Percentiles rank a stretch among this genome's conserved stretches.
These are phyloP conservation scores for Pythium monospermum DNA, from an alignment of 352 stramenopile species.

Conservation along the genomic window DNA sequence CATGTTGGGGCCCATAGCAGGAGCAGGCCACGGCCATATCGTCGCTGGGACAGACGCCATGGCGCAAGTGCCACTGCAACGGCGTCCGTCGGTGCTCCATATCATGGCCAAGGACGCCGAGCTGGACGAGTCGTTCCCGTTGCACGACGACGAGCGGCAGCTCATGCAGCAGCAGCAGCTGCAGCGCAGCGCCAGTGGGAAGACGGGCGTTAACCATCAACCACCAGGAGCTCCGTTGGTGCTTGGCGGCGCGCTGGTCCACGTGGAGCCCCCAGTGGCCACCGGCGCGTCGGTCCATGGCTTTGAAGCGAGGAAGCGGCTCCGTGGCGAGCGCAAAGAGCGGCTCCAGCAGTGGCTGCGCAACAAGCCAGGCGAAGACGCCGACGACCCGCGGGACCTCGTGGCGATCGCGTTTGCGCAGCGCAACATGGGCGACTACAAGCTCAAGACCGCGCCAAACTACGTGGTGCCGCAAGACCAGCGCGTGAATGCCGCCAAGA, in stretches of 20 bases:
- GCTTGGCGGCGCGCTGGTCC: constrained; percentile 1
- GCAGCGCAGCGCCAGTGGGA: constrained; percentile 1
- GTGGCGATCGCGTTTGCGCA: constrained; percentile 85
- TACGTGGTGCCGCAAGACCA: constrained; percentile 90
- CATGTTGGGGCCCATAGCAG: neutral
- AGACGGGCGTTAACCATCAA: neutral
- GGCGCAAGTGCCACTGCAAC: constrained; percentile 8
- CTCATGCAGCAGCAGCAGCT: too few species aligned
- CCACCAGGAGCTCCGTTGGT: constrained; percentile 7
- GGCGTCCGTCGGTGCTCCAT: constrained; percentile 54
- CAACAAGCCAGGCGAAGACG: constrained; percentile 84
- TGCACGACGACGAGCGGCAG: constrained; percentile 57
- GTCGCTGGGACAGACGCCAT: neutral
- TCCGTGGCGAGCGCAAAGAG: constrained; percentile 68
- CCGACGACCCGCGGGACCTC: constrained; percentile 88
- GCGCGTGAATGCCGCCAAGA: constrained; percentile 88
- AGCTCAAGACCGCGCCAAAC: constrained; percentile 81
- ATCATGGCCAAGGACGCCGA: constrained; percentile 54
- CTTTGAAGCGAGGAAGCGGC: constrained; percentile 77
- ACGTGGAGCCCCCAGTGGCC: constrained; percentile 5
- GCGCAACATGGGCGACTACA: constrained; percentile 90
- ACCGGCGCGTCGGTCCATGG: constrained; percentile 45
- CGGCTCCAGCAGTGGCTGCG: constrained; percentile 50
- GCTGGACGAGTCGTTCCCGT: constrained; percentile 43
- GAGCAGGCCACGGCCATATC: neutral